Percentiles rank a stretch among this genome's conserved stretches.
Conservation (phyloP, 768 basidiomycete genomes). For the Mycena metata region DNA sequence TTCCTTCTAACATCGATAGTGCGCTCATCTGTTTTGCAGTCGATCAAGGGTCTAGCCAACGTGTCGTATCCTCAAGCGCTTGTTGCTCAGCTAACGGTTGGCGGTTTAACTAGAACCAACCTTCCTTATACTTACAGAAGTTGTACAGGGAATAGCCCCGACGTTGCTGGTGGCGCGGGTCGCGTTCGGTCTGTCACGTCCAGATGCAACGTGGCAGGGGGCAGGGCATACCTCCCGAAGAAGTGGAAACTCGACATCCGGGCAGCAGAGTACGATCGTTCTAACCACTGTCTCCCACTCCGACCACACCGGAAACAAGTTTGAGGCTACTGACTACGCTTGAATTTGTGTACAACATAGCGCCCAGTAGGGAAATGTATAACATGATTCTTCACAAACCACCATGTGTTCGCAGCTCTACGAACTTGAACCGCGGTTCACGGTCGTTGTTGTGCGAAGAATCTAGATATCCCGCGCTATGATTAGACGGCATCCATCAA, state of each 20-base stretch:
- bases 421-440: too few relatives aligned
- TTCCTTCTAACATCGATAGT: too few relatives aligned
- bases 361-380: too few relatives aligned
- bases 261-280: constrained; percentile 6
- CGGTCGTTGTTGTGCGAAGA: too few relatives aligned
- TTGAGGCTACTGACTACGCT: constrained; percentile 7
- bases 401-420: too few relatives aligned
- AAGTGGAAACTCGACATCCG: constrained; percentile 2
- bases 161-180: constrained; percentile 24
- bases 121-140: neutral
- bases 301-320: neutral
- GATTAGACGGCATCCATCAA: too few relatives aligned
- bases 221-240: neutral
- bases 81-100: constrained; percentile 20
- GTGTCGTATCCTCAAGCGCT: constrained; percentile 19
- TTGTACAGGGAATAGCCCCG: constrained; percentile 25
- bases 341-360: constrained; percentile 16
- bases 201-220: constrained; percentile 15
- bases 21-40: too few relatives aligned
- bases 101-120: neutral
- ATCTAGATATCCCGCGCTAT: too few relatives aligned
- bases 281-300: neutral
- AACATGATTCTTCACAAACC: too few relatives aligned
- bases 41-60: neutral
- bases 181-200: constrained; percentile 21